Conservation (phyloP, 1,139 yeast species). For the Arxiozyma bovina region DNA sequence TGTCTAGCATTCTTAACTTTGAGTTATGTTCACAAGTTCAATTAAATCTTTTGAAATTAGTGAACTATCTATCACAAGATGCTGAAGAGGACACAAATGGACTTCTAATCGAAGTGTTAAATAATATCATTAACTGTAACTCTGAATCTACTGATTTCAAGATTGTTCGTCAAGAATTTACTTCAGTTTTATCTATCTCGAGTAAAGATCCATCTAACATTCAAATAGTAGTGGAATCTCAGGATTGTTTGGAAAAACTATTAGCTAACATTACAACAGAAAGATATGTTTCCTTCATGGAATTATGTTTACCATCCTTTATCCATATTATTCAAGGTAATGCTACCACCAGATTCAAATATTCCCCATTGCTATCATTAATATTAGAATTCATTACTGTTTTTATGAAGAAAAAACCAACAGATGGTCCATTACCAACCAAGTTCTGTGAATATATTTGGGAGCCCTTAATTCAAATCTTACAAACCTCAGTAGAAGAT, state of each 20-base stretch:
- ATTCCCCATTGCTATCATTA: conserved; percentile 53
- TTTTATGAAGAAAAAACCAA: conserved; percentile 27
- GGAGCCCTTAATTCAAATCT: conserved; percentile 41
- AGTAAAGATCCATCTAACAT: conserved; percentile 69
- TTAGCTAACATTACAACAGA: conserved; percentile 40
- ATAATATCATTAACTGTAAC: conserved; percentile 42
- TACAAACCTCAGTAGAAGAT: conserved; percentile 57
- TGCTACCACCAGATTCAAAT: conserved; percentile 25
- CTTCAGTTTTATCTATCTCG: conserved; percentile 54
- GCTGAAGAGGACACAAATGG: conserved; percentile 80
- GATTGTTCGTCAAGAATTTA: conserved; percentile 38
- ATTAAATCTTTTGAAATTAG: conserved; percentile 32
- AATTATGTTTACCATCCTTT: conserved; percentile 27
- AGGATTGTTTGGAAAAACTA: conserved; percentile 56
- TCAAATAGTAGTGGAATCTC: conserved; percentile 48
- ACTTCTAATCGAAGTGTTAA: conserved; percentile 61
- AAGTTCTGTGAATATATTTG: conserved; percentile 44
- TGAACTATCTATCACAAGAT: conserved; percentile 44
- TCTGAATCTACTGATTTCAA: conserved; percentile 21
- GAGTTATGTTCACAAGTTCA: conserved; percentile 29
- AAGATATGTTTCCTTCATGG: conserved; percentile 37
- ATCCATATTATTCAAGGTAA: conserved; percentile 22
- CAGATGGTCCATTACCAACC: conserved; percentile 20
- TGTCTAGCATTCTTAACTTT: conserved; percentile 27
- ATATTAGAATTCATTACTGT: conserved; percentile 55